These are phyloP conservation scores for Oryza punctata DNA, from an alignment of 176 grass and related monocot genomes.

Conservation along the genomic window DNA sequence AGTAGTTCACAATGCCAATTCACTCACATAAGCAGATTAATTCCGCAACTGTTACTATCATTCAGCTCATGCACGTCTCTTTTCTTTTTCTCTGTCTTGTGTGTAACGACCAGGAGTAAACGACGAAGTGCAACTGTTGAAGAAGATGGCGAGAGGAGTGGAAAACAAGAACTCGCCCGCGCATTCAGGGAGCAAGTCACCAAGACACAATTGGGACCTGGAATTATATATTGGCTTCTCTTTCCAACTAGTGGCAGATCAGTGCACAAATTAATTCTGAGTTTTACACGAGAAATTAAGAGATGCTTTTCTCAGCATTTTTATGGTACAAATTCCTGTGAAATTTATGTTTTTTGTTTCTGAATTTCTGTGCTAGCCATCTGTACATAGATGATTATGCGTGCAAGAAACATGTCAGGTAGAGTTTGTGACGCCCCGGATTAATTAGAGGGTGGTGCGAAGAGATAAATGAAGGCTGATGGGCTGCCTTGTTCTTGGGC, in stretches of 20 bases:
- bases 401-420: not conserved
- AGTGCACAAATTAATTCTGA: not conserved
- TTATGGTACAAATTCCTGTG: too few species aligned
- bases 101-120: not conserved
- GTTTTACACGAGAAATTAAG: not conserved
- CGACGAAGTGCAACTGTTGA: too few species aligned
- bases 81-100: too few species aligned
- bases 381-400: not conserved
- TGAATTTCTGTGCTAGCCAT: not conserved
- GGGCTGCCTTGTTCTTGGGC: too few species aligned
- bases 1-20: too few species aligned
- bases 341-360: too few species aligned
- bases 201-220: not conserved
- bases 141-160: not conserved
- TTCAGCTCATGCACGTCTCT: too few species aligned
- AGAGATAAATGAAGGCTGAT: too few species aligned
- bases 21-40: too few species aligned
- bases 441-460: too few species aligned
- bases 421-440: not conserved
- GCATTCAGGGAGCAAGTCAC: too few species aligned
- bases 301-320: not conserved
- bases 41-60: too few species aligned
- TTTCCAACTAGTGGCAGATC: not conserved
- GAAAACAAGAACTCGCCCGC: not conserved
- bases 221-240: not conserved